Evolutionary conservation across 371 early-diverging fungal species (phyloP).

Genomic region (Syncephalastrum contaminatum): DNA sequence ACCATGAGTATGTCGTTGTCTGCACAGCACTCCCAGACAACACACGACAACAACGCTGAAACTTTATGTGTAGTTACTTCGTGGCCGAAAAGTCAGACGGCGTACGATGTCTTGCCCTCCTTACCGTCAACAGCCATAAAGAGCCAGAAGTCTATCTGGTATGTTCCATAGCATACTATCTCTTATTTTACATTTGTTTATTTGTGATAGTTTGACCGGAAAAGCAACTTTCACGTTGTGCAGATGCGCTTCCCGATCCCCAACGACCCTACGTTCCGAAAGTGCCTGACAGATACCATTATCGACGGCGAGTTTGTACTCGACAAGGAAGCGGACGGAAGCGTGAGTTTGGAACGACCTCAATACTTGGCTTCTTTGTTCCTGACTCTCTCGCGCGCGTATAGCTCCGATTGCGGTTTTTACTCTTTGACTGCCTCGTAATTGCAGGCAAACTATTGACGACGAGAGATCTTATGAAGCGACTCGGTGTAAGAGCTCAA

Average conservation of each 20-base stretch:
- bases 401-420: conserved; percentile 34
- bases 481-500: conserved; percentile 67
- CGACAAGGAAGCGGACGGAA: conserved; percentile 67
- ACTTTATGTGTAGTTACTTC: conserved; percentile 64
- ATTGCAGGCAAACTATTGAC: conserved; percentile 53
- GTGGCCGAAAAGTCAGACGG: conserved; percentile 99
- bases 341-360: conserved; percentile 24
- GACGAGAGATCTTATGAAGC: conserved; percentile 54
- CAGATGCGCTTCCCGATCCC: conserved; percentile 72
- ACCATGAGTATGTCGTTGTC: conserved; percentile 62
- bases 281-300: conserved; percentile 74
- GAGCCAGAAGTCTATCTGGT: conserved; percentile 69
- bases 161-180: not conserved
- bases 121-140: conserved; percentile 41
- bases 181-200: not conserved
- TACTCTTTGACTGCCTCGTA: conserved; percentile 80
- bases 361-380: not conserved
- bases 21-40: not conserved
- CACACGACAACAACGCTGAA: not conserved
- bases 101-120: conserved; percentile 81
- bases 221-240: conserved; percentile 75
- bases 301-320: conserved; percentile 93
- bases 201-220: conserved; percentile 75
- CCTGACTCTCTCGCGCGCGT: not conserved
- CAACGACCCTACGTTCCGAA: conserved; percentile 33